These are phyloP conservation scores for Aphanomyces euteiches DNA, from an alignment of 352 stramenopile species.

Conservation along the genomic window DNA sequence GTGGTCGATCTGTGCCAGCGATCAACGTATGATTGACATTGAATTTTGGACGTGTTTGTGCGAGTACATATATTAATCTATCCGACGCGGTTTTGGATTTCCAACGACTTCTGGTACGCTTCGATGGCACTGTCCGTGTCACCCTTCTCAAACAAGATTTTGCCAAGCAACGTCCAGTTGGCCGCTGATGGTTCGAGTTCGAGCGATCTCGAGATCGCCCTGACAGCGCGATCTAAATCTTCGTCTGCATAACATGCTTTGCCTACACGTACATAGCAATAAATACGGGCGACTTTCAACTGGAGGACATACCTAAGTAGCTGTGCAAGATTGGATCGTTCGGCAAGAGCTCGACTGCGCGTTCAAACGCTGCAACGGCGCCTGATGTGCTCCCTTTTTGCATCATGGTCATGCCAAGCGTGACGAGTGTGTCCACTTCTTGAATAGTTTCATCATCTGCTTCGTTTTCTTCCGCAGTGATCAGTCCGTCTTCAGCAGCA, in stretches of 20 bases:
- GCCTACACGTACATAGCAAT: slow-evolving; percentile 36
- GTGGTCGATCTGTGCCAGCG: neutral
- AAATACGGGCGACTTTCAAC: no score
- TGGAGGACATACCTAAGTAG: slow-evolving; percentile 43
- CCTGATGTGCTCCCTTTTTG: slow-evolving; percentile 73
- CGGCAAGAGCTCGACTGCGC: slow-evolving; percentile 77
- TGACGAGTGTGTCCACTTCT: slow-evolving; percentile 82
- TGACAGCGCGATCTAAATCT: slow-evolving; percentile 72
- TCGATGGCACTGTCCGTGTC: slow-evolving; percentile 83
- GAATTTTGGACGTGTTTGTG: no score
- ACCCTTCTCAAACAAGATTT: slow-evolving; percentile 85
- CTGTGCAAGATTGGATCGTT: slow-evolving; percentile 67
- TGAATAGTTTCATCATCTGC: slow-evolving; percentile 39
- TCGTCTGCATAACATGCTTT: slow-evolving; percentile 81
- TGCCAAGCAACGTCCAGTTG: slow-evolving; percentile 79
- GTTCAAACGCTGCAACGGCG: slow-evolving; percentile 75
- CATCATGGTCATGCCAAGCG: slow-evolving; percentile 74
- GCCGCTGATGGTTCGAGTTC: slow-evolving; percentile 72
- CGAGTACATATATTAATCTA: slow-evolving; percentile 7
- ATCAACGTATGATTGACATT: neutral
- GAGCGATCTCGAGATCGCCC: slow-evolving; percentile 58
- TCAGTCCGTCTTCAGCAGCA: slow-evolving; percentile 7
- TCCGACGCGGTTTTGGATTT: slow-evolving; percentile 44
- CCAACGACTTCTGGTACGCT: slow-evolving; percentile 78
- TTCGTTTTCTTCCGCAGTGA: slow-evolving; percentile 38